Base-by-base conservation (phyloP, 306 rosid species). In the Quercus wislizeni region DNA sequence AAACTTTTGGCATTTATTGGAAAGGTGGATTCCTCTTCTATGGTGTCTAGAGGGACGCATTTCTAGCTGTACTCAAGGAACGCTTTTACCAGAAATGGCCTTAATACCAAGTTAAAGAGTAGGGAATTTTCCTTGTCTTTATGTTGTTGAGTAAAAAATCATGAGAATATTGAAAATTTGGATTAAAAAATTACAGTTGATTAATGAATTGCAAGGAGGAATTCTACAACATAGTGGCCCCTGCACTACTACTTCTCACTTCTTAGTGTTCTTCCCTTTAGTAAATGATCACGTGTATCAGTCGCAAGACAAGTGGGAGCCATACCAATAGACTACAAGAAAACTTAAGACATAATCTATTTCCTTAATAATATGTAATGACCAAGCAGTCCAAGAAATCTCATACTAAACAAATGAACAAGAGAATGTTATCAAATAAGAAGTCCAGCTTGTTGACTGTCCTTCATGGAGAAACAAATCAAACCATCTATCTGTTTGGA, bases 11-110 rank as follows among this genome's bases (percentile, higher is more conserved):
- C 54, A 79, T 69, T 31, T 74, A 75, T 74, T 85, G 88, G 85
- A 89, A 79, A 86, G 78, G 51, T 83, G 72, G 96, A 93, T 89
- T 82, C 96, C 85, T 59, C 51, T 76, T 78, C 76, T 79, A 81
- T 83, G 88, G 83, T 78, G 74, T 67, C 56, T 67, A 57, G 79
- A 74, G 51, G 54, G 74, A 74, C 35, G 21, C 33, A 71, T 79
- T 84, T 74, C 31, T 18, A 82, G 87, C 81, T 80, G 72, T 78
- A 72, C 74, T 75, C 73, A 31, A 63, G 84, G 77, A 76, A 85
- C 62, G 84, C 79, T 83, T 69, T 86, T 79, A 73, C 84, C 85
- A 80, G 54, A 87, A 77, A 87, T 67, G 78, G 79, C 81, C 81
- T 74, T 46, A 43, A 55, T 51, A 68, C 49, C 54, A 61, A 56